Conservation (phyloP, 2,329 filamentous ascomycete species). For the Diaporthe capsici region DNA sequence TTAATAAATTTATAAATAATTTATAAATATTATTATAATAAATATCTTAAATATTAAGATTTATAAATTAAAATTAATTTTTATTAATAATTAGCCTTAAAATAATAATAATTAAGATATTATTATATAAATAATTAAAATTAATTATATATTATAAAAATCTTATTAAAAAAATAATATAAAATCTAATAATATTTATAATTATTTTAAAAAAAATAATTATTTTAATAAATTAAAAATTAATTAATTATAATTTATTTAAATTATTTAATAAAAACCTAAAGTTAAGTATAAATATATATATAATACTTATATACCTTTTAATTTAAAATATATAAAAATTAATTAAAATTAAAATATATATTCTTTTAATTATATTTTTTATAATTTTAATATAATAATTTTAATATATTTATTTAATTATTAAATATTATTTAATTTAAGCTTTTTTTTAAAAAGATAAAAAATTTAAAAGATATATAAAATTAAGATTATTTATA, state of each 20-base stretch:
- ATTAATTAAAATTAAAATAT: not conserved
- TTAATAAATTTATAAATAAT: no score
- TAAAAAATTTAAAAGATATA: not conserved
- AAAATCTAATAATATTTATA: not conserved
- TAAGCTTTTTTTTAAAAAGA: accelerated
- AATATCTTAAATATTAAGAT: no score
- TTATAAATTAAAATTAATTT: no score
- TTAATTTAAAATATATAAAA: not conserved
- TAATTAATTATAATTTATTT: not conserved
- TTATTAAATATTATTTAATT: not conserved
- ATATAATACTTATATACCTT: not conserved
- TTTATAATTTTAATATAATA: not conserved
- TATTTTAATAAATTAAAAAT: not conserved
- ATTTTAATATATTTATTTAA: not conserved
- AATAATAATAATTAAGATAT: no score
- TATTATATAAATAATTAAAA: no score
- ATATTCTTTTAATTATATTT: not conserved
- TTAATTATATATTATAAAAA: no score
- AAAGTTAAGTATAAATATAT: not conserved
- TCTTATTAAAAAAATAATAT: no score
- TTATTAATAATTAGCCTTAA: no score
- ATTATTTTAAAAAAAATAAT: not conserved
- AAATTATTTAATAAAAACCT: not conserved
- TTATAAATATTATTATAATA: no score
- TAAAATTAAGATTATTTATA: not conserved